These are phyloP conservation scores for Gossypium herbaceum DNA, from an alignment of 345 rosid species.

Conservation along the genomic window DNA sequence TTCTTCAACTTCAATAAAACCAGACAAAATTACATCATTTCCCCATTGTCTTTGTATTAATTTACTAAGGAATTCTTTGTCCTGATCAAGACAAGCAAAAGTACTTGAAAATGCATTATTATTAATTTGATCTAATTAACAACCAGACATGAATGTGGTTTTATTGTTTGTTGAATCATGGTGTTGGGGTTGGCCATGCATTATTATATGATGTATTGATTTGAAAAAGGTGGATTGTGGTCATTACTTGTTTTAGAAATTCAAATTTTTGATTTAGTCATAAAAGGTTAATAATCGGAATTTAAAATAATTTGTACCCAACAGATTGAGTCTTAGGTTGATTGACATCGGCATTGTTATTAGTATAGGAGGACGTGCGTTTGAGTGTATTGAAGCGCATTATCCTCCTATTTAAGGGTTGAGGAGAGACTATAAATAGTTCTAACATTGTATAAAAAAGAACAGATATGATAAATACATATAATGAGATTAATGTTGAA, in stretches of 20 bases:
- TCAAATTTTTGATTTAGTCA: background rate
- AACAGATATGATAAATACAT: too few species aligned
- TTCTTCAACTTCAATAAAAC: background rate
- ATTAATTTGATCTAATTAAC: background rate
- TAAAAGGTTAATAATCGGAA: too few species aligned
- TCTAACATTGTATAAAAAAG: too few species aligned
- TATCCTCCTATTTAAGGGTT: too few species aligned
- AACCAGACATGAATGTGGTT: background rate
- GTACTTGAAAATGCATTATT: background rate
- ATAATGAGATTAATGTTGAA: too few species aligned
- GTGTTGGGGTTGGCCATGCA: background rate
- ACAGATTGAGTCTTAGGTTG: too few species aligned
- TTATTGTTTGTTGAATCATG: background rate
- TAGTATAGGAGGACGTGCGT: too few species aligned
- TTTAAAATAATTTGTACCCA: too few species aligned
- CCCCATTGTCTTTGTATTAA: background rate
- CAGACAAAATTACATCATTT: background rate
- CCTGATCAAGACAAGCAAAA: background rate
- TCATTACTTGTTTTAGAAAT: background rate
- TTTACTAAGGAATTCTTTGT: background rate
- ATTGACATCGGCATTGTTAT: too few species aligned
- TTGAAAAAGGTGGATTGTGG: background rate
- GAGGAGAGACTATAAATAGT: rapidly evolving
- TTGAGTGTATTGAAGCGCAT: too few species aligned
- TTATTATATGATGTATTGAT: background rate